Conservation (phyloP, 257 asterid genomes). For the Plantago major region DNA sequence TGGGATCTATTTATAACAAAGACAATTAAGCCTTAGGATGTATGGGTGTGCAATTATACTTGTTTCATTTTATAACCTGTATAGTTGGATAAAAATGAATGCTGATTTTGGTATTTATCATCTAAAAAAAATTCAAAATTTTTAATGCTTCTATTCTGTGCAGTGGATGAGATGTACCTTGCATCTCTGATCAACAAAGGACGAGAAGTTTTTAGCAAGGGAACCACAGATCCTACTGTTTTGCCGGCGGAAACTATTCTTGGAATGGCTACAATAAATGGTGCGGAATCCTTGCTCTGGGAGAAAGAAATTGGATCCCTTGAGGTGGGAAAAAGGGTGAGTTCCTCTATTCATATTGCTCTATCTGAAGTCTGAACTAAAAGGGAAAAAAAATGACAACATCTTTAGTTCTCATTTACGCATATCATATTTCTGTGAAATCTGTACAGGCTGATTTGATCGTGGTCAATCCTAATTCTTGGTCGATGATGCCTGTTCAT, state of each 20-base stretch:
- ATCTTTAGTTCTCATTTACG: too few species aligned
- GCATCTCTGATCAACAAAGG: slow-evolving; percentile 86
- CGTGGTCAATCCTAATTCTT: slow-evolving; percentile 55
- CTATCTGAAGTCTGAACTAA: neutral
- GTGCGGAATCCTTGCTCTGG: slow-evolving; percentile 70
- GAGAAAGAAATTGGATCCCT: slow-evolving; percentile 79
- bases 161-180: slow-evolving; percentile 88
- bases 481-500: slow-evolving; percentile 77
- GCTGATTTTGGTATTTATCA: slow-evolving; percentile 17
- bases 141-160: slow-evolving; percentile 8
- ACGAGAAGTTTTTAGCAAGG: slow-evolving; percentile 51
- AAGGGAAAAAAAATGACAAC: neutral
- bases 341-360: neutral
- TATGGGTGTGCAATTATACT: slow-evolving; percentile 24
- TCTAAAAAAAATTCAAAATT: neutral
- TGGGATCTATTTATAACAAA: slow-evolving; percentile 8
- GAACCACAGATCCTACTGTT: slow-evolving; percentile 63
- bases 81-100: slow-evolving; percentile 23
- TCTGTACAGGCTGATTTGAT: slow-evolving; percentile 65
- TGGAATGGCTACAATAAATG: slow-evolving; percentile 64
- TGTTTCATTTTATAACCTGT: slow-evolving; percentile 29
- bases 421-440: too few species aligned
- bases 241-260: slow-evolving; percentile 79
- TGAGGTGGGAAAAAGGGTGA: slow-evolving; percentile 75
- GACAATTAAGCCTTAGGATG: slow-evolving; percentile 19